A percentile compares a stretch with the other conserved stretches of the same genome.
Evolutionary conservation across 208 protist species (phyloP).

Genomic region (Crithidia fasciculata): DNA sequence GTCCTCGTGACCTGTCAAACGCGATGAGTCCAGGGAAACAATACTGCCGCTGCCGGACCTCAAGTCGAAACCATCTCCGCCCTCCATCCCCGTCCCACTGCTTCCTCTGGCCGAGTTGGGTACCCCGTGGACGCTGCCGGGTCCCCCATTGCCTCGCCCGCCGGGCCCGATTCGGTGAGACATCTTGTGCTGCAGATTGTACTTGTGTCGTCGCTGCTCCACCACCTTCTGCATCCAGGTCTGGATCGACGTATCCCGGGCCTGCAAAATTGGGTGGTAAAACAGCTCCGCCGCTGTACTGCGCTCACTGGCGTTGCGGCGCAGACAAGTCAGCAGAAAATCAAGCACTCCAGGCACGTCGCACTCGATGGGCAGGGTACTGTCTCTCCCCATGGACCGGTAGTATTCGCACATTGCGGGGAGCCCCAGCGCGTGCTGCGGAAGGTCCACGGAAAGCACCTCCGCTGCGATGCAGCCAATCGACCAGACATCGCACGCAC

Average conservation of each 20-base stretch:
- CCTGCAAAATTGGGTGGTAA: constrained; percentile 52
- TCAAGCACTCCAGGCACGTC: constrained; percentile 46
- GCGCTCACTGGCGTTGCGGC: constrained; percentile 61
- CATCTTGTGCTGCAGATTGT: constrained; percentile 30
- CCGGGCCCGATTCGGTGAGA: constrained; percentile 18
- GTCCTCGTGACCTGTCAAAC: constrained; percentile 6
- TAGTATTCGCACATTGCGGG: constrained; percentile 80
- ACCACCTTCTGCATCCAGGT: constrained; percentile 52
- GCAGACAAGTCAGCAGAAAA: constrained; percentile 70
- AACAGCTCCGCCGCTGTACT: constrained; percentile 52
- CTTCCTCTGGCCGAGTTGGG: constrained; percentile 10
- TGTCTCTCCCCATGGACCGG: constrained; percentile 49
- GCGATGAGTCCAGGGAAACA: constrained; percentile 35
- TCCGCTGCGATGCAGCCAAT: constrained; percentile 95
- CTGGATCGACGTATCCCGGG: constrained; percentile 45
- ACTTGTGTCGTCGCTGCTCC: constrained; percentile 32
- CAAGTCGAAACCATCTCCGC: constrained; percentile 29
- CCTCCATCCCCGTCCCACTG: not conserved
- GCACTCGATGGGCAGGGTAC: constrained; percentile 61
- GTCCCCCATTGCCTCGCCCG: not conserved
- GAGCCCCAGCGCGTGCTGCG: constrained; percentile 59
- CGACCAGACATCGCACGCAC: constrained; percentile 95
- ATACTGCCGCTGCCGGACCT: constrained; percentile 23
- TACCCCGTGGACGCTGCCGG: not conserved
- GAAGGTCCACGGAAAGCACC: constrained; percentile 66